These are phyloP conservation scores for Sisymbrium altissimum DNA, from an alignment of 345 rosid species.

Conservation along the genomic window DNA sequence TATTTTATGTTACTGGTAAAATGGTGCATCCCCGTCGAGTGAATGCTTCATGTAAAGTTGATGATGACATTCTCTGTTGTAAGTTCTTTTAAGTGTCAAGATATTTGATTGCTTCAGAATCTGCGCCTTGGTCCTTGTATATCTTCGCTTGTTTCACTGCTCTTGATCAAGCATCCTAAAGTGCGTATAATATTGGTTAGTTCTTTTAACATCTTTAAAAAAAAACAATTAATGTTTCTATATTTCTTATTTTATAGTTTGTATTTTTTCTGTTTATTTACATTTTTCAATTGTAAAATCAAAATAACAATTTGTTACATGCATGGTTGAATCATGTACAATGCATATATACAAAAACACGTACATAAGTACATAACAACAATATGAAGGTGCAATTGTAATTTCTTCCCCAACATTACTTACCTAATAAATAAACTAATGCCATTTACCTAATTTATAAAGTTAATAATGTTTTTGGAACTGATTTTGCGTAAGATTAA, in stretches of 20 bases:
- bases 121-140: neutral
- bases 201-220: too few relatives aligned
- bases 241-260: neutral
- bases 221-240: neutral
- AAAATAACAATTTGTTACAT: too few relatives aligned
- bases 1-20: constrained; percentile 21
- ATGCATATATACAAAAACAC: too few relatives aligned
- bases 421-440: neutral
- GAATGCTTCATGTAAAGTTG: constrained; percentile 35
- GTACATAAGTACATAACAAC: too few relatives aligned
- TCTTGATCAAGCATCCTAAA: neutral
- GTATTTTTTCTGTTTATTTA: too few relatives aligned
- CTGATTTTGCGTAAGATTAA: too few relatives aligned
- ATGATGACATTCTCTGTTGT: constrained; percentile 17
- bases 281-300: too few relatives aligned
- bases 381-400: too few relatives aligned
- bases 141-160: neutral
- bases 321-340: too few relatives aligned
- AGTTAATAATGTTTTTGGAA: neutral
- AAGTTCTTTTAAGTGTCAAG: constrained; percentile 6
- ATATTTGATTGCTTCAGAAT: constrained; percentile 14
- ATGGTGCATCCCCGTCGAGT: constrained; percentile 32
- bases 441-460: neutral
- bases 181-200: too few relatives aligned
- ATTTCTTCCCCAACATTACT: neutral